Conservation (phyloP, 1,284 basidiomycete species). For the Erythrobasidium hasegawianum region DNA sequence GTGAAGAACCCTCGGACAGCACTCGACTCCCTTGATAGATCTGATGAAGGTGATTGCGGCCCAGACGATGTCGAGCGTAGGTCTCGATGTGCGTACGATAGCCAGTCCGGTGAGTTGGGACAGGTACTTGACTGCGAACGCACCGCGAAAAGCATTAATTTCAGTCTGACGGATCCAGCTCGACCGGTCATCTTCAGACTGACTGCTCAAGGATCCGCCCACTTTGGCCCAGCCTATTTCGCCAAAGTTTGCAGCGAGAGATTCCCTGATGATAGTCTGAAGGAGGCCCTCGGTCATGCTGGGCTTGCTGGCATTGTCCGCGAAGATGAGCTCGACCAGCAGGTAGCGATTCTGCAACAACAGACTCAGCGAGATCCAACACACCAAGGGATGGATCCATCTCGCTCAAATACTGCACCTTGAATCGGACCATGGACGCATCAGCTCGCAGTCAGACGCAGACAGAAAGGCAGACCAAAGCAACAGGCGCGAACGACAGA, state of each 20-base stretch:
- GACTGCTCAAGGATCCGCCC: constrained; percentile 41
- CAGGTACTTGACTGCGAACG: constrained; percentile 44
- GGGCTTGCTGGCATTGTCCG: constrained; percentile 13
- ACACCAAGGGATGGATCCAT: not conserved
- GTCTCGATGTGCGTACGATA: constrained; percentile 42
- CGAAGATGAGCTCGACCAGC: constrained; percentile 42
- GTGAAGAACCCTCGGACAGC: constrained; percentile 40
- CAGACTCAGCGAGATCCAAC: not conserved
- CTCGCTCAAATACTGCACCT: constrained; percentile 11
- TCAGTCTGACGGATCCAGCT: not conserved
- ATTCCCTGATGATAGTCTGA: constrained; percentile 40
- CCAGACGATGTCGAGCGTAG: constrained; percentile 42
- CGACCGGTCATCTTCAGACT: constrained; percentile 2
- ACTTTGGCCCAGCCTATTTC: constrained; percentile 44
- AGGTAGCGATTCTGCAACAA: constrained; percentile 44
- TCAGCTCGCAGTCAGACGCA: not conserved
- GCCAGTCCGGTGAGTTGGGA: constrained; percentile 39
- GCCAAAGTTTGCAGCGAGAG: constrained; percentile 43
- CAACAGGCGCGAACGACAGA: not conserved
- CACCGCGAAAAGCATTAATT: too few species aligned
- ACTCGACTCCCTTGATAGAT: constrained; percentile 37
- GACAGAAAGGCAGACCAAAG: not conserved
- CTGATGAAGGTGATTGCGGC: constrained; percentile 42
- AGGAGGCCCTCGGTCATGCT: constrained; percentile 37
- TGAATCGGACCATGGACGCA: constrained; percentile 31